phyloP scores from a whole-genome alignment of 192 early-diverging fungal genomes.

The Radiomyces spectabilis region DNA sequence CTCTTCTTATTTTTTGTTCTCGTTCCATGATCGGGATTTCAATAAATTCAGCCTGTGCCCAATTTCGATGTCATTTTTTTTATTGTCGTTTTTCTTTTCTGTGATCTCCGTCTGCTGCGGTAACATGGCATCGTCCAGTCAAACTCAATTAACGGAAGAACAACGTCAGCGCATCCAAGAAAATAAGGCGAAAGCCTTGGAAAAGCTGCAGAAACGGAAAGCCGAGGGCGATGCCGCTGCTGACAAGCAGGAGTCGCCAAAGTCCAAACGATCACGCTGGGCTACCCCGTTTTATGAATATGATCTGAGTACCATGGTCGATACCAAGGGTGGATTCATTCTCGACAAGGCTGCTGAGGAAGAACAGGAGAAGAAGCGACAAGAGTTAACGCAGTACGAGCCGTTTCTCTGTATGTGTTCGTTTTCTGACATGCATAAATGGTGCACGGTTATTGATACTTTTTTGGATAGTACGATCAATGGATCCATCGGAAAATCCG shows the following conservation, averaged over 20 bases:
- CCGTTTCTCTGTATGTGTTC: too few species aligned
- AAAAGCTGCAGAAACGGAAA: constrained; percentile 19
- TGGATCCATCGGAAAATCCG: constrained; percentile 48
- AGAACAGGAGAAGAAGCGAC: constrained; percentile 28
- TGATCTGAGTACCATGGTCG: constrained; percentile 78
- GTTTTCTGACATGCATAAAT: too few species aligned
- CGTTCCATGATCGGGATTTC: not conserved
- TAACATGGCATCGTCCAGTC: not conserved
- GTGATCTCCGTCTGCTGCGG: not conserved
- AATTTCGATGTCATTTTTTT: not conserved
- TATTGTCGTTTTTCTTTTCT: not conserved
- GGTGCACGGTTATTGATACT: too few species aligned
- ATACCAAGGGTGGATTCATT: constrained; percentile 86
- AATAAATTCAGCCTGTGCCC: not conserved
- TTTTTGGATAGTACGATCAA: constrained; percentile 17
- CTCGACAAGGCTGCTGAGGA: constrained; percentile 41
- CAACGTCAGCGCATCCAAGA: constrained; percentile 35
- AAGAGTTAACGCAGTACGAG: constrained; percentile 20
- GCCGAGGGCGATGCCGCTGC: not conserved
- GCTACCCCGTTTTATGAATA: constrained; percentile 59
- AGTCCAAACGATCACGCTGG: constrained; percentile 14
- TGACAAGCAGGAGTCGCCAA: not conserved
- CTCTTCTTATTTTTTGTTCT: not conserved
- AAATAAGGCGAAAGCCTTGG: constrained; percentile 39
- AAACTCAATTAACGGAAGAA: constrained; percentile 28